Evolutionary conservation across 2,329 filamentous ascomycete species (phyloP), one percentile per base, ranked within the genome.

Genomic region (Curvularia sp.): DNA sequence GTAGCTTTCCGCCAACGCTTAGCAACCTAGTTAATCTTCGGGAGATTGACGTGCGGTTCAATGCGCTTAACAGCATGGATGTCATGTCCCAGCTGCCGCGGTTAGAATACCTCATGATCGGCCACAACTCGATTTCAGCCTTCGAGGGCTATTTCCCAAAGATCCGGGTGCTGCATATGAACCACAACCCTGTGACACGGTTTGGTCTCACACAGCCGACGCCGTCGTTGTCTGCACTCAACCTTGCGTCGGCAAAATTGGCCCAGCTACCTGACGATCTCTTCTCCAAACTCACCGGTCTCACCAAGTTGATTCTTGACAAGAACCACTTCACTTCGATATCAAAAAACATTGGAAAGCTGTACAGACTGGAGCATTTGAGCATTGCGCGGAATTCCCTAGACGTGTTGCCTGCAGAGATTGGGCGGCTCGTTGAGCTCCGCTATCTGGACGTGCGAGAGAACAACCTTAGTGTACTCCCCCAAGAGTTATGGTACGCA

Each of bases 401-500:
- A 3, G 91, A 89, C 60, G 88, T 91, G 65, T 81, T 99, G 30
- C 95, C 95, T 4, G 78, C 90, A 0, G 93, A 97, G 66, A 92
- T 99, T 65, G 95, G 95, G 5, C 93, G 91, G 64, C 83, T 99
- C 24, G 86, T 84, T 0, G 94, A 98, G 75, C 83, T 99, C 61
- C 89, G 88, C 53, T 89, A 93, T 62, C 83, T 99, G 41, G 94
- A 99, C 73, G 85, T 98, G 18, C 87, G 94, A 63, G 92, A 95
- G 72, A 99, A 98, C 80, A 99, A 98, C 72, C 85, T 99, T 57
- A 90, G 89, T 64, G 90, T 89, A 70, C 82, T 99, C 31, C 95
- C 95, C 1, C 87, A 91, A 72, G 95, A 99, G 73, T 85, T 99
- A n/a, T 99, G 95, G 95, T 94, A 92, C 83, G 94, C 94, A 51